Evolutionary conservation across 805 yeast genomes (phyloP), one percentile per base, ranked within the genome.

Genomic region (Millerago galiae): DNA sequence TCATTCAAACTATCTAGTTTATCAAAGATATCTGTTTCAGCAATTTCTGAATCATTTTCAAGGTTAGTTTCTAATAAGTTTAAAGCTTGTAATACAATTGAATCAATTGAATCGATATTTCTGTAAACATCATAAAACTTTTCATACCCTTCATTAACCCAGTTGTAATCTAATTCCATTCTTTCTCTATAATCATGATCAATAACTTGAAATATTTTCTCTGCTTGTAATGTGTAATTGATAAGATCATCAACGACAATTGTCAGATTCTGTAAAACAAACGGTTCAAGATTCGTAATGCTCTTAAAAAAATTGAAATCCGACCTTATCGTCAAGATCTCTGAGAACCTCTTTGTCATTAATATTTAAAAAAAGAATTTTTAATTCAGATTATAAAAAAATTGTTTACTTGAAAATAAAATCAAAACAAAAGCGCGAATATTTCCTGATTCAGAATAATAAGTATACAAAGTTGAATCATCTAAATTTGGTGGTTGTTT

Each of bases 91-190:
- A 63, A 46, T 18, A 68, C 56, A 13, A 61, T 49, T 2, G 59
- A 51, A 34, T 71, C 74, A 3, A 71, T 52, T 3, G 54, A 50
- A 9, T 61, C 62, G 8, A 67, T 34, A 29, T 59, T 59, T 31
- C 57, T 51, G 33, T 46, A 42, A n/a, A 69, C 49, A 30, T 55
- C 61, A 31, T 59, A 48, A 29, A 67, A 61, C 38, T 60, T 61
- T n/a, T 39, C 38, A 38, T 54, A 56, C 1, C 66, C 68, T 37
- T 62, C 64, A 15, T 51, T 52, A 8, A 67, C 45, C 69, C 70
- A 66, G 8, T 53, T 54, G n/a, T 54, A 34, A 36, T 51, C 46
- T 5, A 29, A 4, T 18, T 38, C 43, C 30, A 41, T 32, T 5
- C 15, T 13, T 1, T 14, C 31, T 4, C 35, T 24, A 5, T 47